A percentile compares a stretch with the other conserved stretches of the same genome.
Evolutionary conservation across 352 stramenopile species (phyloP).

Genomic region (Plasmopara viticola): DNA sequence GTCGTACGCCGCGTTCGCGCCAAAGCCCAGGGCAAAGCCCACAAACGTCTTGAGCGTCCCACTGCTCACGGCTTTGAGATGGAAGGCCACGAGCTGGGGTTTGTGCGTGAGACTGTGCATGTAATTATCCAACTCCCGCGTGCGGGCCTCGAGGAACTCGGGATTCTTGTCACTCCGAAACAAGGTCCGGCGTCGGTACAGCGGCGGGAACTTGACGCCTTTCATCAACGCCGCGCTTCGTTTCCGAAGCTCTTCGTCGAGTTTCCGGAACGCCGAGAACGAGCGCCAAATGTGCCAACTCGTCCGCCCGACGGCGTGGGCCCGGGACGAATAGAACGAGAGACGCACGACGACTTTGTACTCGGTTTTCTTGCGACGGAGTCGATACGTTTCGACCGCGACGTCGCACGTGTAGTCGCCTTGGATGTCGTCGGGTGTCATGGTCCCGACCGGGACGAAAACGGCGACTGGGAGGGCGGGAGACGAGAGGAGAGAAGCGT

Average conservation of each 20-base stretch:
- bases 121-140: constrained; percentile 74
- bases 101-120: constrained; percentile 50
- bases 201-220: constrained; percentile 77
- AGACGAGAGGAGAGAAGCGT: neutral
- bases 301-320: constrained; percentile 50
- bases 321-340: constrained; percentile 71
- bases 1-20: constrained; percentile 64
- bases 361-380: constrained; percentile 68
- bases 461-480: constrained; percentile 1
- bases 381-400: constrained; percentile 61
- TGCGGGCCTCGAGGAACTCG: constrained; percentile 58
- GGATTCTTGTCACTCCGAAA: constrained; percentile 61
- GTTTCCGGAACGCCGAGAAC: constrained; percentile 75
- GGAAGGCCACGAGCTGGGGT: constrained; percentile 68
- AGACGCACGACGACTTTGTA: constrained; percentile 71
- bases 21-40: constrained; percentile 67
- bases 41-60: constrained; percentile 80
- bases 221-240: constrained; percentile 66
- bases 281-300: constrained; percentile 82
- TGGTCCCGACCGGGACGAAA: constrained; percentile 21
- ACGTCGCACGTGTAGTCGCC: constrained; percentile 63
- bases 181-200: constrained; percentile 59
- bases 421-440: constrained; percentile 80
- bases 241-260: constrained; percentile 76
- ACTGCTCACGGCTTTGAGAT: constrained; percentile 60